These are phyloP conservation scores for Mycena chlorophos DNA, from an alignment of 768 basidiomycete genomes.

Conservation along the genomic window DNA sequence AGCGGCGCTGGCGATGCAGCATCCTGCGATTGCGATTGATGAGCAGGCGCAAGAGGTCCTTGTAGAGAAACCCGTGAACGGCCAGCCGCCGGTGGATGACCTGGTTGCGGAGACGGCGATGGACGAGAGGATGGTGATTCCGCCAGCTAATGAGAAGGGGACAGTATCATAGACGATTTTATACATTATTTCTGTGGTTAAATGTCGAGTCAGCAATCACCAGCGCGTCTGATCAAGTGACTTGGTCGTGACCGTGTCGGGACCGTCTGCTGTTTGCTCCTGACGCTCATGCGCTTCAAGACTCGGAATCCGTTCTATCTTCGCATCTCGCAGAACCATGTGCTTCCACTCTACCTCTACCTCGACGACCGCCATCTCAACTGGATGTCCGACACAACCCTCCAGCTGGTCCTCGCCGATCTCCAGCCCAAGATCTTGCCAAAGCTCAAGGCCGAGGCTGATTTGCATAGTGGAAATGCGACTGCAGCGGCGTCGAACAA, in stretches of 20 bases:
- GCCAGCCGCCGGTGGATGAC: conserved; percentile 1
- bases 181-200: no score
- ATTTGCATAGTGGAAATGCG: conserved; percentile 40
- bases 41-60: neutral
- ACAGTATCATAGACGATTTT: conserved; percentile 12
- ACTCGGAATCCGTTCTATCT: conserved; percentile 82
- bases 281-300: neutral
- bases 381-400: conserved; percentile 86
- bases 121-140: conserved; percentile 44
- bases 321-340: conserved; percentile 55
- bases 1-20: conserved; percentile 39
- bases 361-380: conserved; percentile 84
- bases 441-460: conserved; percentile 64
- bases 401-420: conserved; percentile 81
- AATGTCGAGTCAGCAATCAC: no score
- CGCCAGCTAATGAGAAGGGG: conserved; percentile 25
- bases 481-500: conserved; percentile 48
- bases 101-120: conserved; percentile 28
- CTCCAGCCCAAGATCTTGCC: conserved; percentile 69
- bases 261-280: neutral
- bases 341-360: conserved; percentile 55
- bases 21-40: conserved; percentile 20
- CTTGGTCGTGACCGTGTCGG: neutral
- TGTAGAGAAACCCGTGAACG: neutral
- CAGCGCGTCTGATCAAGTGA: no score